Percentiles rank a stretch among this genome's conserved stretches.
These are phyloP conservation scores for Hemerocallis citrina DNA, from an alignment of 106 monocot genomes.

Conservation along the genomic window DNA sequence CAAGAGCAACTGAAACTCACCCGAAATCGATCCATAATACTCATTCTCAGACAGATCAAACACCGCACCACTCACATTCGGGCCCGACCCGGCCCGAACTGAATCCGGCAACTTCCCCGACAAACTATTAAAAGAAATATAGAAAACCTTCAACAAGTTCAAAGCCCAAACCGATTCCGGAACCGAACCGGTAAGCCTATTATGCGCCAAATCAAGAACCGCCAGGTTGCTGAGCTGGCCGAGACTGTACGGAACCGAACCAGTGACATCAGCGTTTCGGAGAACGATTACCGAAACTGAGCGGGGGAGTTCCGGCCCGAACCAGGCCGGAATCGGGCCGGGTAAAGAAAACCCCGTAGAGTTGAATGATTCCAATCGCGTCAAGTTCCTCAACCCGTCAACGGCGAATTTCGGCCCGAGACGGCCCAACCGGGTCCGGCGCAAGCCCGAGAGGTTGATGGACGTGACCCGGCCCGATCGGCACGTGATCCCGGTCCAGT, in stretches of 20 bases:
- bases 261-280: slow-evolving; percentile 18
- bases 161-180: slow-evolving; percentile 5
- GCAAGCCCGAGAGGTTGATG: slow-evolving; percentile 30
- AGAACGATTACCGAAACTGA: slow-evolving; percentile 32
- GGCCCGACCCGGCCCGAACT: background rate
- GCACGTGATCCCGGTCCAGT: slow-evolving; percentile 49
- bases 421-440: slow-evolving; percentile 36
- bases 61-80: slow-evolving; percentile 8
- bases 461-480: slow-evolving; percentile 21
- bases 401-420: slow-evolving; percentile 34
- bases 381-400: slow-evolving; percentile 40
- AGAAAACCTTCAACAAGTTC: slow-evolving; percentile 10
- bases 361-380: slow-evolving; percentile 31
- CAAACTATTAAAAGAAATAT: slow-evolving; percentile 30
- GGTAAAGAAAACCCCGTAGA: slow-evolving; percentile 44
- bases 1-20: slow-evolving; percentile 6
- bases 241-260: slow-evolving; percentile 30
- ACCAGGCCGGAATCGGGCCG: slow-evolving; percentile 50
- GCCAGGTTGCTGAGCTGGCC: slow-evolving; percentile 9
- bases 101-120: slow-evolving; percentile 27
- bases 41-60: slow-evolving; percentile 57
- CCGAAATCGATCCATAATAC: slow-evolving; percentile 38
- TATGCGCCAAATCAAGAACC: slow-evolving; percentile 26
- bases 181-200: slow-evolving; percentile 21
- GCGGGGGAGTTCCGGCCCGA: slow-evolving; percentile 35